phyloP scores from a whole-genome alignment of 106 monocot genomes.

The Allium cepa region DNA sequence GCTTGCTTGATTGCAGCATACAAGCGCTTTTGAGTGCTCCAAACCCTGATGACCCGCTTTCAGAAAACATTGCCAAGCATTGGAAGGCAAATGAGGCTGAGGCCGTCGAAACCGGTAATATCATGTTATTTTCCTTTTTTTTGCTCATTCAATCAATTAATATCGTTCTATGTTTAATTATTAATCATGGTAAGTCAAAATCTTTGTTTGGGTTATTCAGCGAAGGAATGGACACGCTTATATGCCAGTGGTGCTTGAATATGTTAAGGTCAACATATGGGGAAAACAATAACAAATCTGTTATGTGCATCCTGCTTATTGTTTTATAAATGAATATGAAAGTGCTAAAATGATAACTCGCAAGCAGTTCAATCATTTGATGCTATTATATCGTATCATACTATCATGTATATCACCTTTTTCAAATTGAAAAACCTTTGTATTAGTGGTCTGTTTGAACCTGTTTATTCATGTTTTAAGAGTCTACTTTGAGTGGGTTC shows the following conservation, averaged over 20 bases:
- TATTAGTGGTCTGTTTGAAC: background rate
- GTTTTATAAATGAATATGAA: background rate
- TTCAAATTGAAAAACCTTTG: background rate
- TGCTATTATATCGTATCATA: constrained; percentile 3
- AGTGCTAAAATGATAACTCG: constrained; percentile 3
- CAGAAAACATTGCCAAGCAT: constrained; percentile 93
- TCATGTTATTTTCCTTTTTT: background rate
- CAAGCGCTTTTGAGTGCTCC: constrained; percentile 96
- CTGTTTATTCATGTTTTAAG: too few relatives aligned
- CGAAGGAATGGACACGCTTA: constrained; percentile 89
- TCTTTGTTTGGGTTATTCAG: constrained; percentile 25
- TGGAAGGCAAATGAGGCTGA: constrained; percentile 96
- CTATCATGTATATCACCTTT: constrained; percentile 5
- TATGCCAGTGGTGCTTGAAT: constrained; percentile 79
- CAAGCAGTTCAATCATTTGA: background rate
- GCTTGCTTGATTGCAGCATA: constrained; percentile 31
- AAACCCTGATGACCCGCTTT: constrained; percentile 95
- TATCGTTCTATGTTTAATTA: background rate
- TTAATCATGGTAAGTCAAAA: background rate
- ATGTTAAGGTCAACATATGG: background rate
- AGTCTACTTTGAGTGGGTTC: background rate
- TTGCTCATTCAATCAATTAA: background rate
- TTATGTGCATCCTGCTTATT: background rate
- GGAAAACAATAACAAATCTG: background rate
- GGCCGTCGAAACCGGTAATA: constrained; percentile 89